Evolutionary conservation across 1,284 basidiomycete genomes (phyloP), one percentile per base, ranked within the genome.

Genomic region (Cutaneotrichosporon sp.): DNA sequence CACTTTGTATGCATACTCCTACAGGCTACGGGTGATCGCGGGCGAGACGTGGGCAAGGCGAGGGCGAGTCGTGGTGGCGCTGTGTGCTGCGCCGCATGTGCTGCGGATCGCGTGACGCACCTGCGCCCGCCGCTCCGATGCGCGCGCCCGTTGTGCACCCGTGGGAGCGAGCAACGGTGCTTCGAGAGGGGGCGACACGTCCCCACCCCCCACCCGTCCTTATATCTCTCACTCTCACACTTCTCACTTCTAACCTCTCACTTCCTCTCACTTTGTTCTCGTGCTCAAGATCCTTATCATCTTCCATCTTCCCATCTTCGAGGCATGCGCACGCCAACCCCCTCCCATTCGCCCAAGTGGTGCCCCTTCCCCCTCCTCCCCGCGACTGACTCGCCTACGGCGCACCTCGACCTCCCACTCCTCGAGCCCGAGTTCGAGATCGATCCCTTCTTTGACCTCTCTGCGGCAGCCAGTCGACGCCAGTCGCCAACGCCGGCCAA

Each of bases 1-100:
- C n/a, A n/a, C n/a, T n/a, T n/a, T 43, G 51, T 54, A 61, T 57
- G 54, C 60, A 61, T 61, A 53, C 42, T 36, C 38, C 50, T 45
- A 43, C 24, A 27, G 25, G 9, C 22, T 3, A 24, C n/a, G n/a
- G n/a, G n/a, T n/a, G n/a, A n/a, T n/a, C n/a, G n/a, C n/a, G n/a
- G 43, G 43, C 43, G 20, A 20, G 34, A n/a, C n/a, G n/a, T n/a
- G n/a, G n/a, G n/a, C n/a, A n/a, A 36, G 4, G 10, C 34, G 14
- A 36, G 34, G 14, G 29, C 11, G 11, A 36, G 10, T 1, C 16
- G 43, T 5, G 43, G 43, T 22, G 6, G 18, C 7, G 43, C n/a
- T n/a, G n/a, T n/a, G n/a, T n/a, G n/a, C 7, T 22, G 47, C n/a
- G n/a, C n/a, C n/a, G n/a, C n/a, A n/a, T 50, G 25, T 6, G 49